Evolutionary conservation across 129 eudicot genomes (phyloP).

Genomic region (Arctium minus): DNA sequence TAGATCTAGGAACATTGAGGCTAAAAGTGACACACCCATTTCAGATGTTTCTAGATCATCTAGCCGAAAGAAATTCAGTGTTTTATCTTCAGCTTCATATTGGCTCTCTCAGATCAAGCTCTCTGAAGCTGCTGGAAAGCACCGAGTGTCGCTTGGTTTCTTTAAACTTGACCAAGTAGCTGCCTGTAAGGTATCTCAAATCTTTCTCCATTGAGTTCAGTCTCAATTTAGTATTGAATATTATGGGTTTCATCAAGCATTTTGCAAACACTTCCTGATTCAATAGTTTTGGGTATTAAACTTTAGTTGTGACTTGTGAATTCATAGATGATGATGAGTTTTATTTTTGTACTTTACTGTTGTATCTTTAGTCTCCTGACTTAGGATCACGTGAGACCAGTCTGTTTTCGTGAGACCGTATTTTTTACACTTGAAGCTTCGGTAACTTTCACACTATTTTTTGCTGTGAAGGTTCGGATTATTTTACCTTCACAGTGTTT

Average conservation of each 20-base stretch:
- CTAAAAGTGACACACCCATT: constrained; percentile 48
- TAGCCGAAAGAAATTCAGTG: constrained; percentile 46
- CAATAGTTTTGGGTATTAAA: neutral
- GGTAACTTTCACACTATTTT: too few relatives aligned
- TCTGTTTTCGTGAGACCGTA: too few relatives aligned
- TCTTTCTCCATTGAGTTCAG: neutral
- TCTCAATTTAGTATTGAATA: neutral
- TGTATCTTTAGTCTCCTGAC: neutral
- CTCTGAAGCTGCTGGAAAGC: constrained; percentile 83
- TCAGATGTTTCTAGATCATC: constrained; percentile 69
- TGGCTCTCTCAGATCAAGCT: constrained; percentile 89
- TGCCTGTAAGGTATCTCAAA: constrained; percentile 65
- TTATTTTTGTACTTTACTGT: neutral
- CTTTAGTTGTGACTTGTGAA: neutral
- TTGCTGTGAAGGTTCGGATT: too few relatives aligned
- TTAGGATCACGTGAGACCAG: too few relatives aligned
- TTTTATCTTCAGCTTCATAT: constrained; percentile 72
- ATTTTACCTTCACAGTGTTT: too few relatives aligned
- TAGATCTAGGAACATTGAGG: constrained; percentile 32
- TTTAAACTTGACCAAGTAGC: constrained; percentile 85
- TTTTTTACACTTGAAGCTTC: too few relatives aligned
- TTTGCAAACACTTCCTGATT: neutral
- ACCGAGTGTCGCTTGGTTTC: constrained; percentile 83
- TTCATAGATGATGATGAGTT: neutral
- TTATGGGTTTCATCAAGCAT: neutral